These are phyloP conservation scores for Globisporangium barbulae DNA, from an alignment of 352 stramenopile species.

Conservation along the genomic window DNA sequence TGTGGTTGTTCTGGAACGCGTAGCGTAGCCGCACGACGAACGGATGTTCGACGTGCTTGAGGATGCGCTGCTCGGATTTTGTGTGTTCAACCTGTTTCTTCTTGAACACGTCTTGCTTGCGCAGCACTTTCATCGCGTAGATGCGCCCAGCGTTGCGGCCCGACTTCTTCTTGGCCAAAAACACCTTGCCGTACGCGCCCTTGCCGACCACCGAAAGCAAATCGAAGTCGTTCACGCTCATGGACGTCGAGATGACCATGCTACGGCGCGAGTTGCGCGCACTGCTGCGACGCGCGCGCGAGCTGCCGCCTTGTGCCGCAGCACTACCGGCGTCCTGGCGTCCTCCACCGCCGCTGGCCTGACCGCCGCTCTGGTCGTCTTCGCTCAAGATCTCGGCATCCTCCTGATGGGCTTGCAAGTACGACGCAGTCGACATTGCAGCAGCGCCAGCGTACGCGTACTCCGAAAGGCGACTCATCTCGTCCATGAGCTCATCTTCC, in stretches of 20 bases:
- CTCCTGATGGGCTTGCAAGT: conserved; percentile 63
- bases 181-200: conserved; percentile 85
- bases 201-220: conserved; percentile 84
- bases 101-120: conserved; percentile 83
- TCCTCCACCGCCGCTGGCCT: not conserved
- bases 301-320: not conserved
- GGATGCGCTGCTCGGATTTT: conserved; percentile 86
- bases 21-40: conserved; percentile 88
- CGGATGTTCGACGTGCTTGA: conserved; percentile 85
- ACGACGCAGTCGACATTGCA: conserved; percentile 41
- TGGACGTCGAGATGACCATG: conserved; percentile 82
- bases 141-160: conserved; percentile 64
- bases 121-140: conserved; percentile 90
- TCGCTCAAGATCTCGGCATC: conserved; percentile 65
- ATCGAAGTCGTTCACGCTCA: conserved; percentile 88
- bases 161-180: conserved; percentile 78
- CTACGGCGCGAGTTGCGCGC: conserved; percentile 47
- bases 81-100: conserved; percentile 87
- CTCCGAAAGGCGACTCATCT: conserved; percentile 73
- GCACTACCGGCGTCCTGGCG: not conserved
- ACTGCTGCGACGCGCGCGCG: conserved; percentile 34
- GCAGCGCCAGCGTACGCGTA: conserved; percentile 65
- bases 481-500: conserved; percentile 74
- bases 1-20: conserved; percentile 87
- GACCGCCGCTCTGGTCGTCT: conserved; percentile 23